phyloP scores from a whole-genome alignment of 768 basidiomycete species.

The Multifurca ochricompacta region DNA sequence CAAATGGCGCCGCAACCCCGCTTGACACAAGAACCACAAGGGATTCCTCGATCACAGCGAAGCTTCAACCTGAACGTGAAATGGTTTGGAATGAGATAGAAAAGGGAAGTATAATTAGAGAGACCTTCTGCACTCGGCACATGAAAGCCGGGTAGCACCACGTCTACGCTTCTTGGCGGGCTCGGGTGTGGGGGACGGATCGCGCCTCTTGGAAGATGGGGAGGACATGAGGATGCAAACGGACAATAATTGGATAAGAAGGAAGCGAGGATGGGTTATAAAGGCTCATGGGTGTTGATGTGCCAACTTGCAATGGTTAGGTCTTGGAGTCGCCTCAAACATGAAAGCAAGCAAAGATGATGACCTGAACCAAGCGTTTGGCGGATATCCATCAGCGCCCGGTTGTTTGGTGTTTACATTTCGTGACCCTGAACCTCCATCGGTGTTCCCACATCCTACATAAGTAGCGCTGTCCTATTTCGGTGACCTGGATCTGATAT shows the following conservation, averaged over 20 bases:
- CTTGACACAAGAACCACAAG: constrained; percentile 76
- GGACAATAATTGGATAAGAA: constrained; percentile 23
- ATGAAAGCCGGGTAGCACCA: constrained; percentile 69
- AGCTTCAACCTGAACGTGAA: constrained; percentile 45
- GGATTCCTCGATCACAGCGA: constrained; percentile 67
- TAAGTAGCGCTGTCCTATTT: background rate
- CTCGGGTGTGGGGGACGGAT: constrained; percentile 24
- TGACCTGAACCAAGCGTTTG: background rate
- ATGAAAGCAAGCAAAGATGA: too few species aligned
- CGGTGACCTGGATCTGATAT: background rate
- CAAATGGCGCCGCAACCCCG: constrained; percentile 76
- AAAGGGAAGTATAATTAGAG: background rate
- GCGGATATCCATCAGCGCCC: constrained; percentile 8
- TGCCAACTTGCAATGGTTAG: background rate
- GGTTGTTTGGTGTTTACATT: background rate
- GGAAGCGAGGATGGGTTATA: constrained; percentile 23
- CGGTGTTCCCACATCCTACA: constrained; percentile 2
- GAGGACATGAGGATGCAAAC: constrained; percentile 24
- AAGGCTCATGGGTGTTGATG: background rate
- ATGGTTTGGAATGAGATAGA: constrained; percentile 15
- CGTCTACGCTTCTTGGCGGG: constrained; percentile 43
- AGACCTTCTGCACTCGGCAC: constrained; percentile 73
- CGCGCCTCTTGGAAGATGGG: constrained; percentile 26
- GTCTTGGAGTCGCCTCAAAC: background rate
- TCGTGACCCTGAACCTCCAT: background rate